These are phyloP conservation scores for Chimonanthus praecox DNA, from an alignment of 164 flowering plant genomes.

Conservation along the genomic window DNA sequence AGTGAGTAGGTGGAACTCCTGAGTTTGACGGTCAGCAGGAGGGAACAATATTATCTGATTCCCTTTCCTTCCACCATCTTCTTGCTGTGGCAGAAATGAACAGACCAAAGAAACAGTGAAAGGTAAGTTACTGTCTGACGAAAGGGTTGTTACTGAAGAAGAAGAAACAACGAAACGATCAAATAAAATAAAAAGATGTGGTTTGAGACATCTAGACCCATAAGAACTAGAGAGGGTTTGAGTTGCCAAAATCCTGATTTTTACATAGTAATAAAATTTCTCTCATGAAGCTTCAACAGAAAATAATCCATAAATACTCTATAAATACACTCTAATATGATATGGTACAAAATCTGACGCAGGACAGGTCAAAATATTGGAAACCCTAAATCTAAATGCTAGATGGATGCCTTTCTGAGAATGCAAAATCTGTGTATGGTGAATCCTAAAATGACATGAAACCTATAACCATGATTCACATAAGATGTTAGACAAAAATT, in stretches of 20 bases:
- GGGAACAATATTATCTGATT: conserved; percentile 74
- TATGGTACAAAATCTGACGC: too few relatives aligned
- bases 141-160: not conserved
- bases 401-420: too few relatives aligned
- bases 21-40: conserved; percentile 84
- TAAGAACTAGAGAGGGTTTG: not conserved
- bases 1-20: conserved; percentile 83
- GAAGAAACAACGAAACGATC: not conserved
- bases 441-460: too few relatives aligned
- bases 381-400: too few relatives aligned
- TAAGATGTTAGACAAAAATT: too few relatives aligned
- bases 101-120: conserved; percentile 1
- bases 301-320: too few relatives aligned
- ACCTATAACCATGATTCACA: too few relatives aligned
- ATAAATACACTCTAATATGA: too few relatives aligned
- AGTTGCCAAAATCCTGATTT: not conserved
- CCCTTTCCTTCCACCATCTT: conserved; percentile 58
- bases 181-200: not conserved
- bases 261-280: not conserved
- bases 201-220: not conserved
- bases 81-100: conserved; percentile 46
- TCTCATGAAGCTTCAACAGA: not conserved
- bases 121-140: not conserved
- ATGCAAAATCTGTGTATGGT: too few relatives aligned
- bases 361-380: too few relatives aligned